phyloP scores from a whole-genome alignment of 2,329 filamentous ascomycete genomes.

The Colletotrichum filicis region DNA sequence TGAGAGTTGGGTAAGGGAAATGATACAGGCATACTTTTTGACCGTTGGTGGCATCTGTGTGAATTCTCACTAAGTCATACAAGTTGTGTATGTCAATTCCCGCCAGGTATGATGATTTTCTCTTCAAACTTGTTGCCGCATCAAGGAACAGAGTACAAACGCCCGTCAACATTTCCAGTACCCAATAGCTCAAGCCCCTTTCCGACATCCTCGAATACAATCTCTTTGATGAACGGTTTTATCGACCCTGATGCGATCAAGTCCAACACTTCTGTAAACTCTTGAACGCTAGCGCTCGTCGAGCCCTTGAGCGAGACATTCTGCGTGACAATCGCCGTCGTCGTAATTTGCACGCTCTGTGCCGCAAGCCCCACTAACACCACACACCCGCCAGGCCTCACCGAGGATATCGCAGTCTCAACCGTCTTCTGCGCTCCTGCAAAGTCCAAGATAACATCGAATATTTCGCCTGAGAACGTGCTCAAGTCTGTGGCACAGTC shows the following conservation, averaged over 20 bases:
- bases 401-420: neutral
- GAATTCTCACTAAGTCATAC: too few relatives aligned
- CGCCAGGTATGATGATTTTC: too few relatives aligned
- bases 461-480: neutral
- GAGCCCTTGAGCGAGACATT: too few relatives aligned
- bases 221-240: neutral
- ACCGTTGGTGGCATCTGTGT: too few relatives aligned
- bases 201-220: conserved; percentile 1
- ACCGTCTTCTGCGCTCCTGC: conserved; percentile 20
- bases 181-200: neutral
- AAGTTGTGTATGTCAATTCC: too few relatives aligned
- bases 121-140: too few relatives aligned
- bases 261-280: neutral
- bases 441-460: conserved; percentile 31
- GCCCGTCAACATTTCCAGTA: neutral
- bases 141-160: neutral
- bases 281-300: too few relatives aligned
- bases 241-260: conserved; percentile 4
- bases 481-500: neutral
- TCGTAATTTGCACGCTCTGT: neutral
- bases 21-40: too few relatives aligned
- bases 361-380: conserved; percentile 26
- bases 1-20: too few relatives aligned
- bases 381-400: conserved; percentile 23
- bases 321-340: too few relatives aligned